phyloP scores from a whole-genome alignment of 768 basidiomycete species.

The Gyrodon lividus region DNA sequence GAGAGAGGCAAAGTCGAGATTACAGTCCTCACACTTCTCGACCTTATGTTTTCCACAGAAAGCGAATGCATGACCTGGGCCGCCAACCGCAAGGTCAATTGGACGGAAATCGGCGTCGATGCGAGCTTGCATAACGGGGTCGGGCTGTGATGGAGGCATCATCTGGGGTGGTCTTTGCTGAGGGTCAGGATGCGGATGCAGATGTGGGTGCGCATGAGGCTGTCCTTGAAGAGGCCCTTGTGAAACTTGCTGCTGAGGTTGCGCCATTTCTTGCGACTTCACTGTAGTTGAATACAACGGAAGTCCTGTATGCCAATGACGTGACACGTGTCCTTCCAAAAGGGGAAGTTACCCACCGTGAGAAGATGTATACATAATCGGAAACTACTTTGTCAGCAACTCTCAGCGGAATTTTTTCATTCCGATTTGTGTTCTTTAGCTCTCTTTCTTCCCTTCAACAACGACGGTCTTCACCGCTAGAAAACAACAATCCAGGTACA shows the following conservation, averaged over 20 bases:
- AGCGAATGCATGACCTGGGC: slow-evolving; percentile 51
- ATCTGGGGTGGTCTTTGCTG: slow-evolving; percentile 42
- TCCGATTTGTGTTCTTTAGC: slow-evolving; percentile 10
- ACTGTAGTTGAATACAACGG: too few species aligned
- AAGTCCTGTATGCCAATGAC: too few species aligned
- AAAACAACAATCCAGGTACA: slow-evolving; percentile 29
- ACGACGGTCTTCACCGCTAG: slow-evolving; percentile 28
- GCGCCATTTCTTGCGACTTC: slow-evolving; percentile 47
- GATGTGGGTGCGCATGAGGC: slow-evolving; percentile 41
- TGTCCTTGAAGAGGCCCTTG: slow-evolving; percentile 32
- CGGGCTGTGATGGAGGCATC: slow-evolving; percentile 48
- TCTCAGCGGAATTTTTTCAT: slow-evolving; percentile 28
- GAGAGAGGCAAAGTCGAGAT: slow-evolving; percentile 67
- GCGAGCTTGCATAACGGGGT: slow-evolving; percentile 70
- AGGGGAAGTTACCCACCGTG: slow-evolving; percentile 6
- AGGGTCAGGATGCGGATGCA: slow-evolving; percentile 35
- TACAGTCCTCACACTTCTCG: slow-evolving; percentile 75
- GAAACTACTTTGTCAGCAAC: slow-evolving; percentile 23
- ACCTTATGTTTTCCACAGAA: slow-evolving; percentile 66
- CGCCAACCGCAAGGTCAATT: slow-evolving; percentile 52
- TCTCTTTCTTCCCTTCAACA: slow-evolving; percentile 30
- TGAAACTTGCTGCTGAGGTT: slow-evolving; percentile 61
- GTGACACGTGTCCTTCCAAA: not conserved
- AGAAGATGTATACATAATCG: slow-evolving; percentile 1
- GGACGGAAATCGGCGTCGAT: slow-evolving; percentile 73